These are phyloP conservation scores for Neonothopanus nambi DNA, from an alignment of 1,284 basidiomycete species.

Conservation along the genomic window DNA sequence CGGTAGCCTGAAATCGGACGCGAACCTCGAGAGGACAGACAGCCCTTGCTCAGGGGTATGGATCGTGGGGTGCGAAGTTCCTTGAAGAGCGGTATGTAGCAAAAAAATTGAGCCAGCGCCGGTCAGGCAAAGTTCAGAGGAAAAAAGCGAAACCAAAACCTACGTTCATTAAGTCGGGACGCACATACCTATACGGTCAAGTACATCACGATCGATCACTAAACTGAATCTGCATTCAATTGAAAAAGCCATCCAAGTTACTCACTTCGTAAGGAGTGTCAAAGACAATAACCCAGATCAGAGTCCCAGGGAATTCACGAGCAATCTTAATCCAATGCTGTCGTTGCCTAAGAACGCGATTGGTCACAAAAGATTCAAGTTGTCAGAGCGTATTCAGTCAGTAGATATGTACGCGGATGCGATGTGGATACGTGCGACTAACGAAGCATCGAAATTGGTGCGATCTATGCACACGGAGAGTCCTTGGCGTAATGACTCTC, in stretches of 20 bases:
- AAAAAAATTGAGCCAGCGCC: slow-evolving; percentile 1
- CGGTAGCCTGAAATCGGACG: slow-evolving; percentile 56
- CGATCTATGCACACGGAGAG: slow-evolving; percentile 72
- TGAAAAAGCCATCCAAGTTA: slow-evolving; percentile 13
- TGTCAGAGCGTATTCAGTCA: background rate
- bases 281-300: slow-evolving; percentile 69
- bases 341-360: slow-evolving; percentile 51
- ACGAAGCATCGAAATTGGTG: slow-evolving; percentile 60
- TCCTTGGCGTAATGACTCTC: slow-evolving; percentile 49
- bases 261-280: slow-evolving; percentile 72
- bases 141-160: slow-evolving; percentile 22
- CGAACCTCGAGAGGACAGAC: slow-evolving; percentile 59
- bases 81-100: no score
- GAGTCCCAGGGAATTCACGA: slow-evolving; percentile 56
- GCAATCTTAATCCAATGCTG: slow-evolving; percentile 72
- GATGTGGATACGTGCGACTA: no score
- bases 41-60: slow-evolving; percentile 54
- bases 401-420: background rate
- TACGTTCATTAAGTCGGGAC: slow-evolving; percentile 49
- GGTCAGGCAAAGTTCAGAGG: slow-evolving; percentile 16
- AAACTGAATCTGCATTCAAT: background rate
- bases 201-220: background rate
- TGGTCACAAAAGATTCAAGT: background rate
- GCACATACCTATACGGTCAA: slow-evolving; percentile 47
- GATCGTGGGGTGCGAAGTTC: slow-evolving; percentile 71